phyloP scores from a whole-genome alignment of 148 eudicot genomes.

The Chenopodium album region DNA sequence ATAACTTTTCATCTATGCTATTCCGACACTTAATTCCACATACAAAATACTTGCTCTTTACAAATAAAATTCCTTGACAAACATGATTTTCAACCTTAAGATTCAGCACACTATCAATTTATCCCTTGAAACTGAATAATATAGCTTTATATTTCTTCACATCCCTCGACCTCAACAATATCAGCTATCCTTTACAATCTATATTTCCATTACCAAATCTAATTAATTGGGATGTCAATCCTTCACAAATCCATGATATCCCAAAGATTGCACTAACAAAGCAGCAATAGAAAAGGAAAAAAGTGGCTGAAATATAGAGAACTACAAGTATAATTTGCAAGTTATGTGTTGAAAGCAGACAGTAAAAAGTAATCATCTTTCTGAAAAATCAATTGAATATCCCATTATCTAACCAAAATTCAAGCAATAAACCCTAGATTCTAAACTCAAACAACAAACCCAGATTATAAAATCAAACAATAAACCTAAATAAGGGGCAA shows the following conservation, averaged over 20 bases:
- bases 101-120: no score
- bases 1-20: no score
- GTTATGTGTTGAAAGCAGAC: no score
- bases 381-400: not conserved
- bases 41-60: not conserved
- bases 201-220: not conserved
- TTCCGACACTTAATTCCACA: not conserved
- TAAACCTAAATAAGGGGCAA: no score
- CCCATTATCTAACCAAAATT: not conserved
- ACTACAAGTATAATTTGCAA: no score
- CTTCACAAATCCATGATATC: no score
- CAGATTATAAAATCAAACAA: not conserved
- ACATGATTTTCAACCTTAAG: not conserved
- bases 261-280: no score
- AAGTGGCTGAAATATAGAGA: no score
- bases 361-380: no score
- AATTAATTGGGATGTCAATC: not conserved
- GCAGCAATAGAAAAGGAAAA: no score
- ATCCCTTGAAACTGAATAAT: not conserved
- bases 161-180: not conserved
- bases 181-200: not conserved
- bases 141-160: not conserved
- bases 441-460: not conserved
- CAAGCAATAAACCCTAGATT: not conserved
- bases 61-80: slow-evolving; percentile 1